Conservation (phyloP, 1,284 basidiomycete species). For the Rhizopogon parksii region DNA sequence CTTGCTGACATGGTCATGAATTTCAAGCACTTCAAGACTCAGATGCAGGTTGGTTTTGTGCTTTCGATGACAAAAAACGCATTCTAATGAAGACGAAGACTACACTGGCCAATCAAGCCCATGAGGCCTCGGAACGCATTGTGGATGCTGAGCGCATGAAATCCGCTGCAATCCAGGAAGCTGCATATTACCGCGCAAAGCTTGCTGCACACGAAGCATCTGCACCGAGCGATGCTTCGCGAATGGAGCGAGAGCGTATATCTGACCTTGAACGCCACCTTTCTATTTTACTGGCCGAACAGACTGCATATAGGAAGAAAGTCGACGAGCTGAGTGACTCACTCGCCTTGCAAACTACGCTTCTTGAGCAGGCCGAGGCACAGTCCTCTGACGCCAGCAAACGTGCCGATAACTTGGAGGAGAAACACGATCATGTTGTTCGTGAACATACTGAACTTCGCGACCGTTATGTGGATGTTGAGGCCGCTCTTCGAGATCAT, state of each 20-base stretch:
- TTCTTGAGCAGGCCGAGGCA: conserved; percentile 77
- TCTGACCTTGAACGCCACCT: conserved; percentile 78
- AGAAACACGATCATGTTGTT: conserved; percentile 63
- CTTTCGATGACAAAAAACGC: conserved; percentile 11
- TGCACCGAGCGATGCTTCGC: conserved; percentile 57
- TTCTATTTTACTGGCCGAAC: conserved; percentile 58
- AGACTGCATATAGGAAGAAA: conserved; percentile 62
- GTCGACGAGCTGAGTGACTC: conserved; percentile 70
- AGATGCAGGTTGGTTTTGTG: conserved; percentile 67
- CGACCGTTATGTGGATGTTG: conserved; percentile 54
- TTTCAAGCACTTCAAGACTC: conserved; percentile 86
- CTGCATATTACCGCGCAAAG: conserved; percentile 95
- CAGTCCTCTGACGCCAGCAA: conserved; percentile 75
- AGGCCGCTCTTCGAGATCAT: conserved; percentile 73
- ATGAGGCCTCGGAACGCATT: conserved; percentile 70
- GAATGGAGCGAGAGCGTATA: conserved; percentile 78
- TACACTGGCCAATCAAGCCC: conserved; percentile 69
- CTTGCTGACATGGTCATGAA: conserved; percentile 71
- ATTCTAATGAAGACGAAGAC: conserved; percentile 37
- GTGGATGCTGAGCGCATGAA: conserved; percentile 78
- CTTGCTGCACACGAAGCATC: conserved; percentile 77
- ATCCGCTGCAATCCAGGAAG: conserved; percentile 83
- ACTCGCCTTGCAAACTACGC: conserved; percentile 66
- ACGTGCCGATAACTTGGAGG: conserved; percentile 80
- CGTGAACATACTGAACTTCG: conserved; percentile 74